Evolutionary conservation across 2,329 filamentous ascomycete species (phyloP), one percentile per base, ranked within the genome.

Genomic region (Hypoxylon sp.): DNA sequence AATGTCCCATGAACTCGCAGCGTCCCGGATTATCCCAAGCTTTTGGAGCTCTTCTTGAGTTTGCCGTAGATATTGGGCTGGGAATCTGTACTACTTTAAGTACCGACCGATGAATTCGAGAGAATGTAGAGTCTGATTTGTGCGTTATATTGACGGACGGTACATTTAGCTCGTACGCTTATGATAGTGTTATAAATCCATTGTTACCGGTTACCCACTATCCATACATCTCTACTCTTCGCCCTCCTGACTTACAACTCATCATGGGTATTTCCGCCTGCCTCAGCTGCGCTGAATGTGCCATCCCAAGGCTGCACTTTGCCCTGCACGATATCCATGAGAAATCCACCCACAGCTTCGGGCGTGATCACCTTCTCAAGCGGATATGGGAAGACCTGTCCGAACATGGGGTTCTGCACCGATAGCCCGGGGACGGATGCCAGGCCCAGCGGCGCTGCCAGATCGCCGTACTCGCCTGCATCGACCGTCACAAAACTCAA

Each of bases 401-500:
- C 82, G 38, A 75, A 79, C 71, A 75, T 76, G 0, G 80, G 79
- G 55, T 83, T 83, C 54, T 82, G 79, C 9, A 86, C 77, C 1
- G 80, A 77, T 8, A 84, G 64, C 0, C 77, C 79, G 6, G 75
- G 75, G 8, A 71, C 74, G 0, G 62, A 50, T 5, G 65, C 50
- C 38, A 82, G 67, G 1, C 83, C 83, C 51, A 85, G 71, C 36
- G 75, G 74, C 6, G 69, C 61, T 1, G 77, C 71, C 71, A 84
- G 80, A 22, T 83, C 80, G 3, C 75, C 77, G 66, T 85, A 85
- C 63, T 84, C 81, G 28, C 69, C 61, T 0, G 76, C 74, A 60
- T 85, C 81, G 1, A 84, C 79, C 0, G 81, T 84, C 3, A 82
- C 79, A 63, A 85, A 85, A 57, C 73, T 75, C 11, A 85, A 76